Conservation (phyloP, 2,329 filamentous ascomycete genomes). For the Graphium sp. region DNA sequence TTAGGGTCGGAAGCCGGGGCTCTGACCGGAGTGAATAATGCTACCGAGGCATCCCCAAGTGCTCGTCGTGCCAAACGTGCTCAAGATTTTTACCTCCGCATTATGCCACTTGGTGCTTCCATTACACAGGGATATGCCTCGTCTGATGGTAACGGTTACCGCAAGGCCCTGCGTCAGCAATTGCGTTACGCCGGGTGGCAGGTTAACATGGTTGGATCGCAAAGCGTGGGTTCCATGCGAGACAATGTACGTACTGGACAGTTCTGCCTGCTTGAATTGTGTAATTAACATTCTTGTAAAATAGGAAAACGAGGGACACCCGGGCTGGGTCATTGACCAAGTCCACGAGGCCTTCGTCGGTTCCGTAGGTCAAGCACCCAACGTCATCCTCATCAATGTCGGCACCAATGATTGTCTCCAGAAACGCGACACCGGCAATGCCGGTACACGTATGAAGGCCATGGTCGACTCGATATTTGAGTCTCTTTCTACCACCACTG, state of each 20-base stretch:
- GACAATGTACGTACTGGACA: constrained; percentile 4
- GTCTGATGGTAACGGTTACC: constrained; percentile 16
- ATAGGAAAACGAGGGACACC: constrained; percentile 9
- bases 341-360: constrained; percentile 2
- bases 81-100: constrained; percentile 8
- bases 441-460: constrained; percentile 6
- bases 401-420: constrained; percentile 10
- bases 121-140: constrained; percentile 16
- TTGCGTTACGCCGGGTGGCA: constrained; percentile 12
- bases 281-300: too few species aligned
- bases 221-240: constrained; percentile 17
- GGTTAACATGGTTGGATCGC: constrained; percentile 23
- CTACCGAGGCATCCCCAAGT: too few species aligned
- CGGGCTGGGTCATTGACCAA: constrained; percentile 5
- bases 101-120: constrained; percentile 17
- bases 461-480: constrained; percentile 8
- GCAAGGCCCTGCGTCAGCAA: constrained; percentile 13
- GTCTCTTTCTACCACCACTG: constrained; percentile 5
- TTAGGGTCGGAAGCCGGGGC: too few species aligned
- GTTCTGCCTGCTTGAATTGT: too few species aligned
- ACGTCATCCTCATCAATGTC: constrained; percentile 9
- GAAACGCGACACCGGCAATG: constrained; percentile 5
- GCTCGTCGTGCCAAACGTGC: too few species aligned
- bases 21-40: too few species aligned
- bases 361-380: constrained; percentile 5